Conservation (phyloP, 768 basidiomycete species). For the Trichaptum fuscoviolaceum region DNA sequence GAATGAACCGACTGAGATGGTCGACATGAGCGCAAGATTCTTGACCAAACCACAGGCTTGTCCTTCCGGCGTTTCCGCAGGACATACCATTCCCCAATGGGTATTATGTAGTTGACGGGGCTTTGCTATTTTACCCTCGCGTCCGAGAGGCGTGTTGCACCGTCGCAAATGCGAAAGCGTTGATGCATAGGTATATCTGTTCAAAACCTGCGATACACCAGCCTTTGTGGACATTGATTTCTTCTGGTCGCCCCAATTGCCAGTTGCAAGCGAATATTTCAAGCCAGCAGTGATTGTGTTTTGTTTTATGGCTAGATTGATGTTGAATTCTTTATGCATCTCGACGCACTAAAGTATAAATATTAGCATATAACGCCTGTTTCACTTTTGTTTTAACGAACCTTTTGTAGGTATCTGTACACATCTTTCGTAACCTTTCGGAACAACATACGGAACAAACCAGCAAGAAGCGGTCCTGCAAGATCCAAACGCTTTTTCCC, state of each 20-base stretch:
- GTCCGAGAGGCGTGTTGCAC: constrained; percentile 95
- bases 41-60: constrained; percentile 99
- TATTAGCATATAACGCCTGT: constrained; percentile 4
- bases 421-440: constrained; percentile 95
- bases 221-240: constrained; percentile 98
- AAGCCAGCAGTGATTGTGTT: constrained; percentile 97
- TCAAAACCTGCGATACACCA: constrained; percentile 97
- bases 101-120: constrained; percentile 99
- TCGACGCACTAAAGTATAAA: constrained; percentile 78
- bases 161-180: constrained; percentile 97
- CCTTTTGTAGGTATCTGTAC: constrained; percentile 96
- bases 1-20: constrained; percentile 95
- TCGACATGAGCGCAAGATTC: constrained; percentile 95
- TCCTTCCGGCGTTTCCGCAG: constrained; percentile 98
- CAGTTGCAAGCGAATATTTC: constrained; percentile 96
- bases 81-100: constrained; percentile 99
- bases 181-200: constrained; percentile 97
- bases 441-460: constrained; percentile 96
- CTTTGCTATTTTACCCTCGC: constrained; percentile 98
- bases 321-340: constrained; percentile 90
- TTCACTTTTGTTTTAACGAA: constrained; percentile 26
- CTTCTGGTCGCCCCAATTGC: constrained; percentile 99
- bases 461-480: constrained; percentile 93
- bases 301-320: constrained; percentile 88
- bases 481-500: constrained; percentile 97